These are phyloP conservation scores for Phalaenopsis aphrodite DNA, from an alignment of 106 monocot genomes.

Conservation along the genomic window DNA sequence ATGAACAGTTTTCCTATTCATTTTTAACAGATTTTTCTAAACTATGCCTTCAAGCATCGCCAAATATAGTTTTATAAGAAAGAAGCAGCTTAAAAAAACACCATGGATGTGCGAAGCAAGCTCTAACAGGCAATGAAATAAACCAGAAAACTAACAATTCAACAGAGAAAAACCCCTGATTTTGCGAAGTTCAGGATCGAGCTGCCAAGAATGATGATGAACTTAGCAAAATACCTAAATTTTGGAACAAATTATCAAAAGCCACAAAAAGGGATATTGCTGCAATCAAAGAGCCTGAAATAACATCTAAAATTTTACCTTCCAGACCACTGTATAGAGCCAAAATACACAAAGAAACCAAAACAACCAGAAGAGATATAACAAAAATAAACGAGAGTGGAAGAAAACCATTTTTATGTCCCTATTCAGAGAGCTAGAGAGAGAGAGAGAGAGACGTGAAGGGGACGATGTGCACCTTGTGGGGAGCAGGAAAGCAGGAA, in stretches of 20 bases:
- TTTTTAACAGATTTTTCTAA: too few species aligned
- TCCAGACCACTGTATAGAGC: neutral
- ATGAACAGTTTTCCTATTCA: too few species aligned
- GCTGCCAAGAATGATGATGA: neutral
- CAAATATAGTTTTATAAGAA: neutral
- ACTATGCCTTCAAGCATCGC: too few species aligned
- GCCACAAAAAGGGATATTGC: neutral
- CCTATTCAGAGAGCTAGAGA: neutral
- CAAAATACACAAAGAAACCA: neutral
- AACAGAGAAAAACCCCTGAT: neutral
- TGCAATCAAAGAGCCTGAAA: neutral
- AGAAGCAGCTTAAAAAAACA: neutral
- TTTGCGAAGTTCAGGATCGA: neutral
- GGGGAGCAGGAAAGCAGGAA: conserved; percentile 47
- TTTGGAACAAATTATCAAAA: neutral
- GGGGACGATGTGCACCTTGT: conserved; percentile 11
- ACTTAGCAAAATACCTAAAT: neutral
- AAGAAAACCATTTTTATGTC: too few species aligned
- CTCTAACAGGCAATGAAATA: neutral
- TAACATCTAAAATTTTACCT: neutral
- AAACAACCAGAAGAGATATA: neutral
- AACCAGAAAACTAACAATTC: neutral
- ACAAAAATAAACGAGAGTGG: neutral
- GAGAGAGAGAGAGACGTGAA: too few species aligned
- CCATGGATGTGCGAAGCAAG: neutral